These are phyloP conservation scores for Cladosporium sp. DNA, from an alignment of 2,329 filamentous ascomycete species.

Conservation along the genomic window DNA sequence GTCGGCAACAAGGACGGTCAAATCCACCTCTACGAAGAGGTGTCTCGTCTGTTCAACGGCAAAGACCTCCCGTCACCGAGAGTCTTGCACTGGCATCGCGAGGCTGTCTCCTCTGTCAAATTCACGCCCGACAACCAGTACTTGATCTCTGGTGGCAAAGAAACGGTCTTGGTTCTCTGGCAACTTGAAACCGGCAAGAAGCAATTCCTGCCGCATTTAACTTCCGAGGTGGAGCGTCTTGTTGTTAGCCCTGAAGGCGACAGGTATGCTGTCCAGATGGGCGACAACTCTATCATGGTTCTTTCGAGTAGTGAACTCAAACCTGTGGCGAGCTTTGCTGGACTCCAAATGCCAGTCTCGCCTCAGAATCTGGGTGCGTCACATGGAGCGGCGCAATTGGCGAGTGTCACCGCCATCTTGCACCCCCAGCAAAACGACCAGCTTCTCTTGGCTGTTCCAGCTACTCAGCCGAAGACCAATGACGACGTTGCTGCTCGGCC, in stretches of 20 bases:
- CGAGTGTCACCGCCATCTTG: slow-evolving; percentile 30
- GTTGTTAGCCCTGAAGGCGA: slow-evolving; percentile 73
- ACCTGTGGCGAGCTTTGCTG: slow-evolving; percentile 75
- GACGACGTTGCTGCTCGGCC: slow-evolving; percentile 39
- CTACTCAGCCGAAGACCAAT: slow-evolving; percentile 40
- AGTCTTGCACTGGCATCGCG: slow-evolving; percentile 86
- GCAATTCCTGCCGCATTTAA: slow-evolving; percentile 84
- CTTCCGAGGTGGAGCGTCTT: slow-evolving; percentile 76
- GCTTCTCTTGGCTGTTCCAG: slow-evolving; percentile 45
- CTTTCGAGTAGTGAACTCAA: slow-evolving; percentile 84
- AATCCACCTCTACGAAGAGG: slow-evolving; percentile 67
- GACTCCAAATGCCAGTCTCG: slow-evolving; percentile 58
- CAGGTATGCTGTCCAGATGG: slow-evolving; percentile 76
- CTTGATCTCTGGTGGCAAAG: slow-evolving; percentile 83
- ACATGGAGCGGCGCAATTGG: slow-evolving; percentile 5
- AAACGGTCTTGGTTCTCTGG: slow-evolving; percentile 87
- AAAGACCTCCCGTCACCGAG: slow-evolving; percentile 45
- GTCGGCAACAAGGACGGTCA: slow-evolving; percentile 70
- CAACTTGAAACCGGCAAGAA: slow-evolving; percentile 80
- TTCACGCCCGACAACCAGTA: slow-evolving; percentile 97
- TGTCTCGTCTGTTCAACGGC: slow-evolving; percentile 22
- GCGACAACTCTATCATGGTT: slow-evolving; percentile 88
- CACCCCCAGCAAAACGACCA: slow-evolving; percentile 36
- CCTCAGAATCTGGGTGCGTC: slow-evolving; percentile 21
- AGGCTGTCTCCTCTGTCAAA: slow-evolving; percentile 74